Evolutionary conservation across 176 grass and related monocot genomes (phyloP), one percentile per base, ranked within the genome.

Genomic region (Lolium multiflorum): DNA sequence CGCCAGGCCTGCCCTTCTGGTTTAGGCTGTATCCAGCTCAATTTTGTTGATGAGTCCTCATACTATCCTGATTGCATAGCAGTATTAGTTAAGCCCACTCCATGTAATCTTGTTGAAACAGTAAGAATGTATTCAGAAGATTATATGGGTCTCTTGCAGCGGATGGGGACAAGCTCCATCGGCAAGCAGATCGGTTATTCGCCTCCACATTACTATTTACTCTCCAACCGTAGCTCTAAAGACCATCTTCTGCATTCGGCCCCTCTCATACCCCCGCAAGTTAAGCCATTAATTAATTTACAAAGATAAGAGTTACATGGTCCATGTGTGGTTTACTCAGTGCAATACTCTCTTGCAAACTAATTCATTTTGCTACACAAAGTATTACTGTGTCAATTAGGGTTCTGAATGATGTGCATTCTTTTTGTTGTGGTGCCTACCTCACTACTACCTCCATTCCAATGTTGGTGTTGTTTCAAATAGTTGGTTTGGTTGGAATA

Each of bases 341-440:
- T 21, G 43, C 70, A 73, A 69, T 69, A 69, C 35, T 39, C 17
- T 67, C 35, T 38, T 69, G 16, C 35, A 39, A 69, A 35, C 15
- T 69, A 69, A 69, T 69, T 69, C 15, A 67, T 67, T 69, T 69
- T 69, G 20, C n/a, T 43, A 73, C 41, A 72, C 43, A 72, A 21
- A 24, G 31, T 41, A 70, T 70, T 70, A 35, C 15, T 20, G 9
- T 15, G 66, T 69, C 8, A 69, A 17, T 9, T 20, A 69, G 69
- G 69, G 69, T 10, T 46, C 41, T 72, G 69, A 72, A 47, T 2
- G 5, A 47, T 72, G 47, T 22, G 20, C 41, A 47, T 47, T 13
- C 31, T 72, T 72, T 72, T 72, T 20, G 41, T 73, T 3, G n/a
- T 73, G 71, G 71, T 73, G n/a, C 71, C 43, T 73, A 73, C 71